Conservation (phyloP, 169 alveolate genomes). For the Cryptosporidium muris region DNA sequence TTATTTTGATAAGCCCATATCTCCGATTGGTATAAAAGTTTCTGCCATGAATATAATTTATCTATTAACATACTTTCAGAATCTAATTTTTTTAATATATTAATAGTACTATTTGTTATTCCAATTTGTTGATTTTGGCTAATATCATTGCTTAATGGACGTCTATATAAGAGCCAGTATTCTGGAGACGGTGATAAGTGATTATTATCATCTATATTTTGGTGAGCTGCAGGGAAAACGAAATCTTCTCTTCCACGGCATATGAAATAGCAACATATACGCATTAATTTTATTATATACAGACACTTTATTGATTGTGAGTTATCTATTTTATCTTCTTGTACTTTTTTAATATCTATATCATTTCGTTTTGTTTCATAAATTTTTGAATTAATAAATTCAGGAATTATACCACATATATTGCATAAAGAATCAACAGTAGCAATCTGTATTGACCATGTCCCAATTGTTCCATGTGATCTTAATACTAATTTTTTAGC, state of each 20-base stretch:
- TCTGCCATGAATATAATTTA: constrained; percentile 83
- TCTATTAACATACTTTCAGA: constrained; percentile 73
- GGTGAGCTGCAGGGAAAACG: constrained; percentile 70
- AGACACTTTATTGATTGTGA: constrained; percentile 72
- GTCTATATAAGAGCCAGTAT: constrained; percentile 75
- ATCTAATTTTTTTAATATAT: constrained; percentile 63
- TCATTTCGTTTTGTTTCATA: not conserved
- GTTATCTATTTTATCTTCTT: not conserved
- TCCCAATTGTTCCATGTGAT: constrained; percentile 74
- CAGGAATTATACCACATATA: constrained; percentile 79
- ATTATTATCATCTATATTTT: constrained; percentile 52
- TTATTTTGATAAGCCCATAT: not conserved
- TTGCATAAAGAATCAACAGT: constrained; percentile 78
- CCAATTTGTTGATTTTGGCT: constrained; percentile 11
- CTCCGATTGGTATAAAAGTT: constrained; percentile 69
- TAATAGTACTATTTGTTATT: constrained; percentile 13
- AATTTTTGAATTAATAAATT: constrained; percentile 71
- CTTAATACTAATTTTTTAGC: constrained; percentile 71
- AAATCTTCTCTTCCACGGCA: constrained; percentile 80
- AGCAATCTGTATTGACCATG: constrained; percentile 77
- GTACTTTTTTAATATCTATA: constrained; percentile 13
- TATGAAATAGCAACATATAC: constrained; percentile 81
- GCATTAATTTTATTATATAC: constrained; percentile 78
- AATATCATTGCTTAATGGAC: constrained; percentile 39
- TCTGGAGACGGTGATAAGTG: constrained; percentile 73